Percentiles rank a stretch among this genome's conserved stretches.
Evolutionary conservation across 1,284 basidiomycete genomes (phyloP).

Genomic region (Heterobasidion irregulare): DNA sequence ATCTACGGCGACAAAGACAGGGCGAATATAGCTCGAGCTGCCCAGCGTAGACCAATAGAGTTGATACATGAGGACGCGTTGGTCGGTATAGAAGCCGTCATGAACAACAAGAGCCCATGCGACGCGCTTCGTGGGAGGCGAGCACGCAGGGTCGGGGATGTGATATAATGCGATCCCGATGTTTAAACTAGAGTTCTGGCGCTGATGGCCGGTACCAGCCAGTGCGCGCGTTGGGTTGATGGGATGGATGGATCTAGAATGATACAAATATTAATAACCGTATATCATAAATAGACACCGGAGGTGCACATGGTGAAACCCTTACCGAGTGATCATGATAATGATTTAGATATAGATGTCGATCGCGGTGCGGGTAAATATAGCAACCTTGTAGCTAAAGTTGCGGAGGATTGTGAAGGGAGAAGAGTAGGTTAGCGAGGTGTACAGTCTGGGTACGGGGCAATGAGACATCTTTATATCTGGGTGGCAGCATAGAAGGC

Average conservation of each 20-base stretch:
- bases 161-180: neutral
- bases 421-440: neutral
- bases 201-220: neutral
- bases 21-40: neutral
- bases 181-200: neutral
- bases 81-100: neutral
- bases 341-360: neutral
- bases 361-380: no score
- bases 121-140: neutral
- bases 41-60: neutral
- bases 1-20: neutral
- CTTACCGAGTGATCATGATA: neutral
- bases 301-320: neutral
- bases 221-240: neutral
- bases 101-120: neutral
- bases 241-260: neutral
- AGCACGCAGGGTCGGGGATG: neutral
- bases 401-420: neutral
- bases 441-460: no score
- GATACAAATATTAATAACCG: neutral
- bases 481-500: neutral
- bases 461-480: no score
- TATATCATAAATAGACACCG: no score
- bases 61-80: neutral
- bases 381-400: neutral